Evolutionary conservation across 225 moss, liverwort and hornwort genomes (phyloP).

Genomic region (Pseudoscleropodium purum): DNA sequence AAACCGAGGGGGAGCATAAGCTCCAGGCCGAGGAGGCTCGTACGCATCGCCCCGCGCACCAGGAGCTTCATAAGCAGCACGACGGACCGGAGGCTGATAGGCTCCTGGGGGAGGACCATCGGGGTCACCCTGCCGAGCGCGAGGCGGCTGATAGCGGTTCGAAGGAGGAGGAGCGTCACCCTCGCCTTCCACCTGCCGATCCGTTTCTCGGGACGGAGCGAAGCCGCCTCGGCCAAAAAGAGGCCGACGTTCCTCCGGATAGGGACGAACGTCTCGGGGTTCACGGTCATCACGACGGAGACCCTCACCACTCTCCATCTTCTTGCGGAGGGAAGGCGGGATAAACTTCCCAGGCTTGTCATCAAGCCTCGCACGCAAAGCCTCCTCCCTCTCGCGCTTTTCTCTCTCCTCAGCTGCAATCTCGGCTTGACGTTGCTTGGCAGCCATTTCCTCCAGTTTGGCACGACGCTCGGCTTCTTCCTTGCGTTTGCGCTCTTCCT

Average conservation of each 20-base stretch:
- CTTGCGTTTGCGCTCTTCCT: slow-evolving; percentile 71
- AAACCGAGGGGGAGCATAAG: slow-evolving; percentile 28
- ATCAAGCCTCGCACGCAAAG: slow-evolving; percentile 28
- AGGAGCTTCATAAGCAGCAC: slow-evolving; percentile 2
- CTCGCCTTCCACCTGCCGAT: slow-evolving; percentile 31
- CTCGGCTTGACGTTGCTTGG: slow-evolving; percentile 81
- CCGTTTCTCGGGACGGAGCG: slow-evolving; percentile 18
- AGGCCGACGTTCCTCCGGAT: slow-evolving; percentile 33
- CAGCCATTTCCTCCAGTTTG: slow-evolving; percentile 73
- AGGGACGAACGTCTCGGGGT: slow-evolving; percentile 26
- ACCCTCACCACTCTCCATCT: slow-evolving; percentile 40
- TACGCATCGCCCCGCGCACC: not conserved
- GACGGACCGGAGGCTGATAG: slow-evolving; percentile 22
- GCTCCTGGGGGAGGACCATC: slow-evolving; percentile 31
- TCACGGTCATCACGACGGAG: slow-evolving; percentile 32
- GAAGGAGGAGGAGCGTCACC: slow-evolving; percentile 14
- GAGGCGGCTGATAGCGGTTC: slow-evolving; percentile 44
- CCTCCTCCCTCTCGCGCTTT: slow-evolving; percentile 69
- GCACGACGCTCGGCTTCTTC: slow-evolving; percentile 80
- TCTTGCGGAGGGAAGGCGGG: slow-evolving; percentile 68
- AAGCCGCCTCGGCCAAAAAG: slow-evolving; percentile 1
- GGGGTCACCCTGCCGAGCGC: slow-evolving; percentile 10
- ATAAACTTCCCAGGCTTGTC: slow-evolving; percentile 66
- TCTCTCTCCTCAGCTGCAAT: slow-evolving; percentile 81
- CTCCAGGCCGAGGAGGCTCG: slow-evolving; percentile 6